Evolutionary conservation across 192 early-diverging fungal genomes (phyloP), one percentile per base, ranked within the genome.

Genomic region (Podila verticillata): DNA sequence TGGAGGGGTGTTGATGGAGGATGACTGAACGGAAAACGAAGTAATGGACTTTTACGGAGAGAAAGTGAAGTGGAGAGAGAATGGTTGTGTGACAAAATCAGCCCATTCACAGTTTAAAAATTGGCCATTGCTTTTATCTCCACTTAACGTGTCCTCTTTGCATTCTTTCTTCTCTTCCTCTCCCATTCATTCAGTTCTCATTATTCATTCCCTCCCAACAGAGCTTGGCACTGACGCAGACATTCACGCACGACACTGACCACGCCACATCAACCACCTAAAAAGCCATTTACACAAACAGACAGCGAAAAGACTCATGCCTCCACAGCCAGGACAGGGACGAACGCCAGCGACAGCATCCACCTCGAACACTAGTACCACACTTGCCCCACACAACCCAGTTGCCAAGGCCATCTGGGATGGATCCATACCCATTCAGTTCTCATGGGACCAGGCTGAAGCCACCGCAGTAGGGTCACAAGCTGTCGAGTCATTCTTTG

Each of bases 321-420:
- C 75, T 32, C 68, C 75, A 7, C 75, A 66, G 54, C 75, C 75
- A 57, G 75, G 22, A 59, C 70, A 79, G 30, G 75, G 75, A 62
- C 70, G 56, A 63, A 79, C 75, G 54, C 58, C 75, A 36, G 69
- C 61, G n/a, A 62, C 75, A 13, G 51, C 75, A 22, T 64, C 75
- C 30, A 54, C 74, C 17, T 65, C 74, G 48, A 57, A 57, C 20
- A 61, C 63, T n/a, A 30, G 31, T 30, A 68, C 70, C 22, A 63
- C 64, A 32, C n/a, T 49, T 5, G 83, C 83, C 22, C 83, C 83
- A 39, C 74, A 84, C 36, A 84, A 84, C 51, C 83, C 78, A 8
- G 72, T 84, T 39, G 74, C 83, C 30, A 81, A 75, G 68, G 83
- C 75, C 64, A 84, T 84, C 63, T 84, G 83, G 83, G 83, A 84